Percentiles rank a stretch among this genome's conserved stretches.
Conservation (phyloP, 2,329 filamentous ascomycete genomes). For the Colletotrichum cereale region DNA sequence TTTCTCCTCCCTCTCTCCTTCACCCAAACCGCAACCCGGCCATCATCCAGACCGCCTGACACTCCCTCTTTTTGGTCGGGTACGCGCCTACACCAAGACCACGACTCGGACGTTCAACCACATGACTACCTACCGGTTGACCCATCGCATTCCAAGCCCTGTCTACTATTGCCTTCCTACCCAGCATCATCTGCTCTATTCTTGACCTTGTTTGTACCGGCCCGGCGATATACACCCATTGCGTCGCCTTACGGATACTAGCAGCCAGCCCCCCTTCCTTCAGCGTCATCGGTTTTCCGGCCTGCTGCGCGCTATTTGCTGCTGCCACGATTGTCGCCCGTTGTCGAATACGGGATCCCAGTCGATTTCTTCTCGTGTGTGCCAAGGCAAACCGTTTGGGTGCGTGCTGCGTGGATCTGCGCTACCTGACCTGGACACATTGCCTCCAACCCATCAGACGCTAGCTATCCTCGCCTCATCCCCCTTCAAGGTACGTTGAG, state of each 20-base stretch:
- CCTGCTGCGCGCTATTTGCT: background rate
- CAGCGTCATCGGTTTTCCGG: constrained; percentile 30
- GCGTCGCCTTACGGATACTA: constrained; percentile 8
- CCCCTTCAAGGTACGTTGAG: constrained; percentile 7
- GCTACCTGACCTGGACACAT: constrained; percentile 33
- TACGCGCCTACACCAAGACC: background rate
- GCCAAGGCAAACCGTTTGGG: constrained; percentile 29
- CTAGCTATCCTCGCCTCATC: background rate
- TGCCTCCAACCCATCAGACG: constrained; percentile 31
- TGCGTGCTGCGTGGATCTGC: constrained; percentile 25
- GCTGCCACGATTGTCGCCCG: constrained; percentile 9
- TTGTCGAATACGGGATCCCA: background rate
- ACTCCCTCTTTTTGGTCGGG: constrained; percentile 14
- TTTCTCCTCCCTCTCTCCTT: background rate
- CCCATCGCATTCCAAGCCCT: constrained; percentile 12
- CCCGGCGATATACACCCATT: constrained; percentile 15
- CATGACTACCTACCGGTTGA: constrained; percentile 32
- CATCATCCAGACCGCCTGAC: constrained; percentile 31
- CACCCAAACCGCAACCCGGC: background rate
- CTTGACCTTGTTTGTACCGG: constrained; percentile 21
- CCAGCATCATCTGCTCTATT: constrained; percentile 27
- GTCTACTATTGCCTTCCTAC: background rate
- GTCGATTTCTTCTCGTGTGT: constrained; percentile 1
- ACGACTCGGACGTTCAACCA: constrained; percentile 13
- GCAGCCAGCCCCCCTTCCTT: constrained; percentile 12